phyloP scores from a whole-genome alignment of 192 early-diverging fungal genomes.

The Blastocladiella britannica region DNA sequence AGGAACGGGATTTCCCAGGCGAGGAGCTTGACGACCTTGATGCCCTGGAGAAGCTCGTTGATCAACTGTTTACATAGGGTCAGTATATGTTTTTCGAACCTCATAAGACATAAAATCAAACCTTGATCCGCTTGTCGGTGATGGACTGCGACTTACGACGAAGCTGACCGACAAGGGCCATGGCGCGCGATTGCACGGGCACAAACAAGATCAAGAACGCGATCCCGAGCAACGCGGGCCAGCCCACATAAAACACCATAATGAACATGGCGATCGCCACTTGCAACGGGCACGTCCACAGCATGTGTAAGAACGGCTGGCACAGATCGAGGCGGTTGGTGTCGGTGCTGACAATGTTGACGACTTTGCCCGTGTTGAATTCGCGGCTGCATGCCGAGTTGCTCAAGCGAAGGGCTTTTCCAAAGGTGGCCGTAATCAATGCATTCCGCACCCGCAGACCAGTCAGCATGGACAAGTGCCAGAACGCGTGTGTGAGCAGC shows the following conservation, averaged over 20 bases:
- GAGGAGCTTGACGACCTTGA: constrained; percentile 56
- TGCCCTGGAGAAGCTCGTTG: constrained; percentile 45
- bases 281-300: constrained; percentile 2
- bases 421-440: background rate
- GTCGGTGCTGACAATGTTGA: constrained; percentile 3
- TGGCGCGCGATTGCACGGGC: background rate
- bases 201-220: background rate
- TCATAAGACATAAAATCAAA: no score
- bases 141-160: constrained; percentile 26
- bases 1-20: constrained; percentile 29
- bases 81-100: no score
- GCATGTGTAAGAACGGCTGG: background rate
- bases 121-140: constrained; percentile 51
- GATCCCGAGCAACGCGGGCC: background rate
- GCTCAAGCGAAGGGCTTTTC: background rate
- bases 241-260: background rate
- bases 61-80: no score
- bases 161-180: background rate
- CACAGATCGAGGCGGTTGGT: background rate
- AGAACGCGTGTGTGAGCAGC: background rate
- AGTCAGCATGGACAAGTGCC: background rate
- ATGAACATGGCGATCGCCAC: background rate
- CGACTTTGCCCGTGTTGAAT: background rate
- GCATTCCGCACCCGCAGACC: background rate
- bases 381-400: background rate